Conservation (phyloP, 352 stramenopile species). For the Phytophthora podocarpi region DNA sequence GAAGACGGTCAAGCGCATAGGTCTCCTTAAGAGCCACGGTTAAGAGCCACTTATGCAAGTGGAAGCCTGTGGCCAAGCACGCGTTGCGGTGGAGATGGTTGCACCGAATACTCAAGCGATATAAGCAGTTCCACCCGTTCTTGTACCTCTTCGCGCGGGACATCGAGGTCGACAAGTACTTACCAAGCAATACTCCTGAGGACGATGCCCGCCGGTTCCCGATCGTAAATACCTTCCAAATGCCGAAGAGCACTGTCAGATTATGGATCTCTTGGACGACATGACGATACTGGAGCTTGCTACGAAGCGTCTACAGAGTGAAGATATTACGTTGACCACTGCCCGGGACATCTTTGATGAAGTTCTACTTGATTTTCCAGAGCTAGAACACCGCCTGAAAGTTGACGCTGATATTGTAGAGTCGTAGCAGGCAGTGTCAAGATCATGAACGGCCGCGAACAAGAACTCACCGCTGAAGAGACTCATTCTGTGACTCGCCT, state of each 20-base stretch:
- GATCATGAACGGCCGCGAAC: not conserved
- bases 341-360: not conserved
- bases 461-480: not conserved
- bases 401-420: not conserved
- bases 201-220: not conserved
- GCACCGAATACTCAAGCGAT: not conserved
- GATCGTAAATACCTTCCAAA: not conserved
- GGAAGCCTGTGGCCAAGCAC: not conserved
- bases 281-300: not conserved
- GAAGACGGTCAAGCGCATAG: not conserved
- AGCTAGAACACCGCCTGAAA: not conserved
- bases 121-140: not conserved
- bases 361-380: not conserved
- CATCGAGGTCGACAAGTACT: not conserved
- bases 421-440: not conserved
- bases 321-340: too few species aligned
- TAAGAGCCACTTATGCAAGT: not conserved
- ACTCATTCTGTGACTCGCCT: not conserved
- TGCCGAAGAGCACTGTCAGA: not conserved
- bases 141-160: not conserved
- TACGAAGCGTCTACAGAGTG: not conserved
- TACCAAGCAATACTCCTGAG: not conserved
- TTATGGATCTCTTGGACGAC: not conserved
- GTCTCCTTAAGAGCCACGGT: not conserved
- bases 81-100: not conserved